A percentile compares a stretch with the other conserved stretches of the same genome.
Conservation (phyloP, 23 red algal genomes). For the Gracilariopsis chorda region DNA sequence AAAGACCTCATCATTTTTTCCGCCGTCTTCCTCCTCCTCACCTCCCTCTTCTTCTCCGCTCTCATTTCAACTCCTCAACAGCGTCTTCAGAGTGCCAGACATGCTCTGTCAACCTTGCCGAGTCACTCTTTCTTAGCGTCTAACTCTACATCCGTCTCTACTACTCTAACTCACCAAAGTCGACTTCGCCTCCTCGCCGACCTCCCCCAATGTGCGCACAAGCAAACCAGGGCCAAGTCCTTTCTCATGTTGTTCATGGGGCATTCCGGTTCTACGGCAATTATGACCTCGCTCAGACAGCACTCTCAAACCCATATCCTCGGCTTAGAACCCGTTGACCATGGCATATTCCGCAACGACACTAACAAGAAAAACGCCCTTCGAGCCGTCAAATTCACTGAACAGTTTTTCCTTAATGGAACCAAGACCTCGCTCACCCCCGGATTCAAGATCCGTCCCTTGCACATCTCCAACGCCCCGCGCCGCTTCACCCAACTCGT, state of each 20-base stretch:
- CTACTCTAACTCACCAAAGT: too few relatives aligned
- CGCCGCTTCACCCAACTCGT: background rate
- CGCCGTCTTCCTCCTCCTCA: background rate
- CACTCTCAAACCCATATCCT: conserved; percentile 42
- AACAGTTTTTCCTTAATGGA: conserved; percentile 17
- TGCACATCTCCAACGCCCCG: background rate
- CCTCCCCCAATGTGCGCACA: conserved; percentile 11
- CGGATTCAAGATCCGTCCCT: conserved; percentile 70
- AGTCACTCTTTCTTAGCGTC: too few relatives aligned
- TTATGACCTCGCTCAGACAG: conserved; percentile 62
- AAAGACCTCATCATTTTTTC: too few relatives aligned
- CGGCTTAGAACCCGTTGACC: conserved; percentile 62
- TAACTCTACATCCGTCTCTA: too few relatives aligned
- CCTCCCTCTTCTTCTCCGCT: background rate
- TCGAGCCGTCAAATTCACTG: conserved; percentile 37
- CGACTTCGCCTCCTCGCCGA: background rate
- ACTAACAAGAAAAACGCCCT: background rate
- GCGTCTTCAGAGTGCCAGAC: too few relatives aligned
- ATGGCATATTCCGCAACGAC: conserved; percentile 38
- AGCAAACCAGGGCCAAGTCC: background rate
- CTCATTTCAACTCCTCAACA: background rate
- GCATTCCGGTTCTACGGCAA: conserved; percentile 53
- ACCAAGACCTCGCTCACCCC: background rate
- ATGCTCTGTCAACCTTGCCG: too few relatives aligned
- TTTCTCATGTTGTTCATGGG: conserved; percentile 74